Conservation (phyloP, 768 basidiomycete species). For the Rubroboletus pulcherrimus region DNA sequence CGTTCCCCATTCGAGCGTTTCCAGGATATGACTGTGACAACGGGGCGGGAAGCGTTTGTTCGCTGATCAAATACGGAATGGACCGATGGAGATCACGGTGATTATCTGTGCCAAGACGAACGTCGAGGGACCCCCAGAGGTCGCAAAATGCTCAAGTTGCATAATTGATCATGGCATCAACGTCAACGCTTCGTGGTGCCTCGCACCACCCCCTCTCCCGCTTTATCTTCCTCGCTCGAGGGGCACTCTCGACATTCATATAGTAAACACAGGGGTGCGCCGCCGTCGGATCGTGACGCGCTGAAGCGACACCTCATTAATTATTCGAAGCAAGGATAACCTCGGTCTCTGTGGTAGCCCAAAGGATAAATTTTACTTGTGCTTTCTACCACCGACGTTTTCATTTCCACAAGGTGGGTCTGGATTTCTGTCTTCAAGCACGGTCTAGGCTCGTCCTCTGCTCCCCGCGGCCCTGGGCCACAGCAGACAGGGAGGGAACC, state of each 20-base stretch:
- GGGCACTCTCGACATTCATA: conserved; percentile 8
- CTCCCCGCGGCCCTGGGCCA: conserved; percentile 15
- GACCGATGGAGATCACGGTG: conserved; percentile 22
- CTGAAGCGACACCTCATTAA: neutral
- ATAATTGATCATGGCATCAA: neutral
- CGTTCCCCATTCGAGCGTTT: neutral
- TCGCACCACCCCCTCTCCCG: conserved; percentile 5
- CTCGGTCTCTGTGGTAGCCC: conserved; percentile 3
- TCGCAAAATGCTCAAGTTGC: neutral
- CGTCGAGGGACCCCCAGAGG: neutral
- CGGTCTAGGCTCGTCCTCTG: conserved; percentile 1
- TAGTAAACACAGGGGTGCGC: conserved; percentile 1
- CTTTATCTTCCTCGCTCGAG: conserved; percentile 8
- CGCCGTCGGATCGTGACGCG: conserved; percentile 7
- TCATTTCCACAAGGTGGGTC: conserved; percentile 13
- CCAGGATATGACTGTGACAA: conserved; percentile 1
- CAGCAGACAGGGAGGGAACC: neutral
- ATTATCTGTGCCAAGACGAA: conserved; percentile 15
- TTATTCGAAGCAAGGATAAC: conserved; percentile 4
- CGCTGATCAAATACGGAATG: conserved; percentile 17
- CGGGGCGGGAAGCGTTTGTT: neutral
- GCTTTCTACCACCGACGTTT: conserved; percentile 8
- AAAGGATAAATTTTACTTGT: conserved; percentile 5
- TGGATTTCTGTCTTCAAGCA: conserved; percentile 7
- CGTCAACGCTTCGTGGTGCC: conserved; percentile 5